Evolutionary conservation across 2,329 filamentous ascomycete genomes (phyloP).

Genomic region (Xylariaceae sp.): DNA sequence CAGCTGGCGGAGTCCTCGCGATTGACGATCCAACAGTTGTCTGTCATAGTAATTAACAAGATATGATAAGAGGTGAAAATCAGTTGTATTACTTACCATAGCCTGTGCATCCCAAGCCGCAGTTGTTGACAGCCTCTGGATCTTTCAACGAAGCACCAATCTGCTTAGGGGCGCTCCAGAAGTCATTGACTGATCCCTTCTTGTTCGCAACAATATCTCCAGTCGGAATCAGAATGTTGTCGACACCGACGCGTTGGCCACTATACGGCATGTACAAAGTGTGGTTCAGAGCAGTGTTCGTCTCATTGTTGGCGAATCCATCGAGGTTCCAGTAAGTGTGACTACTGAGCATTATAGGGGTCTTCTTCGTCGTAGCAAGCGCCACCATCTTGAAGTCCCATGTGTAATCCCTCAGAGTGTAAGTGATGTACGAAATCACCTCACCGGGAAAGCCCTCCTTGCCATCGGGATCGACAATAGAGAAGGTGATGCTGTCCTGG

Average conservation of each 20-base stretch:
- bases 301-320: slow-evolving; percentile 69
- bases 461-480: slow-evolving; percentile 65
- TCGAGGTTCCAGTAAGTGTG: slow-evolving; percentile 81
- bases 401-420: slow-evolving; percentile 59
- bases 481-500: slow-evolving; percentile 65
- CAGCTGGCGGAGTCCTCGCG: slow-evolving; percentile 59
- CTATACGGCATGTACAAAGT: slow-evolving; percentile 68
- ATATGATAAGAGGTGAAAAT: background rate
- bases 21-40: slow-evolving; percentile 66
- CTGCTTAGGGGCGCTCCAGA: slow-evolving; percentile 77
- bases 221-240: slow-evolving; percentile 69
- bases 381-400: slow-evolving; percentile 73
- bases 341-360: slow-evolving; percentile 73
- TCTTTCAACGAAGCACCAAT: slow-evolving; percentile 64
- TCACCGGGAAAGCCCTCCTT: slow-evolving; percentile 74
- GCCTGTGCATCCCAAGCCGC: slow-evolving; percentile 75
- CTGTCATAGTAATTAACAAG: slow-evolving; percentile 31
- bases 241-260: slow-evolving; percentile 61
- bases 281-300: slow-evolving; percentile 61
- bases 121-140: slow-evolving; percentile 63
- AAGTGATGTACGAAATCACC: slow-evolving; percentile 69
- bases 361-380: slow-evolving; percentile 65
- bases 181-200: slow-evolving; percentile 66
- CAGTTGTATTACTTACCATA: slow-evolving; percentile 56
- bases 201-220: slow-evolving; percentile 68